Evolutionary conservation across 805 yeast genomes (phyloP).

Genomic region (Candida sonorensis): DNA sequence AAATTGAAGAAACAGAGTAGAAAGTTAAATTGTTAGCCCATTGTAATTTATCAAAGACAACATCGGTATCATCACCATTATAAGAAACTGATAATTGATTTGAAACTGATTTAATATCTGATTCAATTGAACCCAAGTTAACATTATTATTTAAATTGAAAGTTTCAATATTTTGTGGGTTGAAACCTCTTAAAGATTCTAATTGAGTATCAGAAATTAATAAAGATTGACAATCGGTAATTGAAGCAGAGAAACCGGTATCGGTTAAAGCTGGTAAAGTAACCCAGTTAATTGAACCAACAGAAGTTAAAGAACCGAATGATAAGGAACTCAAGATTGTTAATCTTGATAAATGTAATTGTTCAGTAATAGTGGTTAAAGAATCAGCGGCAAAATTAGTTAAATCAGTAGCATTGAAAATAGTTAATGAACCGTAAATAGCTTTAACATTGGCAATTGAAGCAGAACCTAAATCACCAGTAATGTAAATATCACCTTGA

Average conservation of each 20-base stretch:
- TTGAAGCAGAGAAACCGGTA: constrained; percentile 63
- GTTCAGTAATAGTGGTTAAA: constrained; percentile 68
- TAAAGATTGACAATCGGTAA: constrained; percentile 67
- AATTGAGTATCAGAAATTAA: constrained; percentile 69
- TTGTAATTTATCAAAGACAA: constrained; percentile 58
- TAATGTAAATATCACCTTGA: constrained; percentile 69
- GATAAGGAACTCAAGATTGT: constrained; percentile 62
- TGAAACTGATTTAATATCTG: constrained; percentile 68
- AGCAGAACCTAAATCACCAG: constrained; percentile 58
- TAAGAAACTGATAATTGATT: constrained; percentile 71
- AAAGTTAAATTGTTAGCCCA: constrained; percentile 88
- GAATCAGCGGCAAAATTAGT: constrained; percentile 69
- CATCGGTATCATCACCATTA: constrained; percentile 75
- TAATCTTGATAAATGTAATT: constrained; percentile 53
- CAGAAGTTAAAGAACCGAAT: constrained; percentile 73
- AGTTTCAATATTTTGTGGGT: constrained; percentile 38
- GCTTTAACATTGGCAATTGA: constrained; percentile 69
- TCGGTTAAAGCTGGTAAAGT: constrained; percentile 79
- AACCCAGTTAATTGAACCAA: constrained; percentile 71
- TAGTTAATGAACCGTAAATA: constrained; percentile 67
- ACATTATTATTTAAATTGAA: constrained; percentile 90
- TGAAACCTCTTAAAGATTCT: constrained; percentile 60
- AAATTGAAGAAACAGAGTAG: constrained; percentile 70
- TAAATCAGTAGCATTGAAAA: constrained; percentile 61
- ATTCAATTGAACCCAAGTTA: constrained; percentile 63